Evolutionary conservation across 352 stramenopile species (phyloP).

Genomic region (Plasmopara muralis): DNA sequence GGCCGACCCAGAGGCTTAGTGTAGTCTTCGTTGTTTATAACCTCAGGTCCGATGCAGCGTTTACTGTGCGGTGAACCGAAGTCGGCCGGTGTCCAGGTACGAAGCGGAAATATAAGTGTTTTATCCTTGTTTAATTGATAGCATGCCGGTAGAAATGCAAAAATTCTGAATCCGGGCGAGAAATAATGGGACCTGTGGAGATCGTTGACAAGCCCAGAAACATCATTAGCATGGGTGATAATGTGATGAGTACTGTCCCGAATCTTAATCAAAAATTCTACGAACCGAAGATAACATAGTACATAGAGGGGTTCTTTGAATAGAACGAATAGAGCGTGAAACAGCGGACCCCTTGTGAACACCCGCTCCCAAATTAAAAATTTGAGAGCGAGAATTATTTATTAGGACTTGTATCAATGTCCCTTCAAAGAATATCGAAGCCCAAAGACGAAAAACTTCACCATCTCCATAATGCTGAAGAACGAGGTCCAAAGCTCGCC

Average conservation of each 20-base stretch:
- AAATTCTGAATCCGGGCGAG: neutral
- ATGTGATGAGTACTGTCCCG: neutral
- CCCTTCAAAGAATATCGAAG: neutral
- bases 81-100: too few species aligned
- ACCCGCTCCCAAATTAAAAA: neutral
- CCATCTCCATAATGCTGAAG: neutral
- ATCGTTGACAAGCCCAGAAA: neutral
- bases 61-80: too few species aligned
- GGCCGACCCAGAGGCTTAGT: too few species aligned
- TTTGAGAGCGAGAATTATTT: neutral
- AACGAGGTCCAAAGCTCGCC: slow-evolving; percentile 1
- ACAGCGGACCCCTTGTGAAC: neutral
- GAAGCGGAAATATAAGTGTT: neutral
- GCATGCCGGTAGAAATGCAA: neutral
- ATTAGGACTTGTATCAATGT: slow-evolving; percentile 1
- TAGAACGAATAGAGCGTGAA: neutral
- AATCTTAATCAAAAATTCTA: neutral
- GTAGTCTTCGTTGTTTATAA: too few species aligned
- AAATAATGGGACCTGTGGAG: neutral
- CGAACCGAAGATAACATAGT: neutral
- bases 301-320: neutral
- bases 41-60: too few species aligned
- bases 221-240: neutral
- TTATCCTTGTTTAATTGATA: neutral
- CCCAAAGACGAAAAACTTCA: neutral